Evolutionary conservation across 176 grass and related monocot species (phyloP), one percentile per base, ranked within the genome.

Genomic region (Raddia distichophylla): DNA sequence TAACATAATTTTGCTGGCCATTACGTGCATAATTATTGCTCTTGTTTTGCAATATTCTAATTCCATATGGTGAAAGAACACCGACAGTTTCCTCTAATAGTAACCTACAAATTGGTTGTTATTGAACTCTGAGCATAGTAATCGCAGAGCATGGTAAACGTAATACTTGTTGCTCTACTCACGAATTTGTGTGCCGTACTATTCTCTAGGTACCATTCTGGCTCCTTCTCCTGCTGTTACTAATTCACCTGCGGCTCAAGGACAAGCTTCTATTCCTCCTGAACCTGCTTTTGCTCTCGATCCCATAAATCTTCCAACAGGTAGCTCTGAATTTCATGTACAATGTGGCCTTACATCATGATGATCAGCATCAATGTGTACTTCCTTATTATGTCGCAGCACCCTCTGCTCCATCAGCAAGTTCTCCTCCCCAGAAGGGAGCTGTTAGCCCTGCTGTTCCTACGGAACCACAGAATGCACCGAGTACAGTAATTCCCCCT

Each of bases 181-280:
- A 32, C 78, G 78, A 77, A 65, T 65, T 47, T 86, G 61, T 35
- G 19, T 68, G 63, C 17, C 77, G 74, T 59, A 67, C 72, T 77
- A 47, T 22, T 14, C 8, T 93, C 18, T 42, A 97, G 94, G 88
- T 85, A 87, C 60, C 70, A 79, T 64, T 70, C 66, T 91, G 74
- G 84, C 61, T 59, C 83, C 81, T 64, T 57, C 86, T 87, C 75
- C 84, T 34, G 76, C 0, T 37, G 66, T 45, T 54, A 65, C 56
- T 51, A 64, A 85, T 79, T 78, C 88, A 14, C 91, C 83, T 44
- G 67, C 17, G 19, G 49, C 76, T 60, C 75, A 86, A 82, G 90
- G 69, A 65, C 83, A 89, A 63, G 54, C 76, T 74, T 87, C 86
- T 70, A 82, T 66, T 64, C 89, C 92, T 85, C 89, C 89, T 67